These are phyloP conservation scores for Phytomonas francai DNA, from an alignment of 208 protist genomes.

Conservation along the genomic window DNA sequence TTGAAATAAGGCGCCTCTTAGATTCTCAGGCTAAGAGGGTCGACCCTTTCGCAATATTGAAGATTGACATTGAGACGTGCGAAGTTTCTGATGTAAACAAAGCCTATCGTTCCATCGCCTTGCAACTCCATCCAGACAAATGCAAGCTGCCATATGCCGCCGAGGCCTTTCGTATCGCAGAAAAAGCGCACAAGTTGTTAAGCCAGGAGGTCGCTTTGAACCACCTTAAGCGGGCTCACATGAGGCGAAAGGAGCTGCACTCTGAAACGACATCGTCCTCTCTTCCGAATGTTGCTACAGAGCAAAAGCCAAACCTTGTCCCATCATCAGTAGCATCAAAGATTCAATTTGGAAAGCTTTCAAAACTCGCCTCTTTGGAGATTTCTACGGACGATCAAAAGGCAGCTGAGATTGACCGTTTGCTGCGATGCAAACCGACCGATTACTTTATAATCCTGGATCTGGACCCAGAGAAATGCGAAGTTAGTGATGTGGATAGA, in stretches of 20 bases:
- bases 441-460: conserved; percentile 78
- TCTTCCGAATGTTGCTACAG: conserved; percentile 6
- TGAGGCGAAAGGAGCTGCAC: conserved; percentile 37
- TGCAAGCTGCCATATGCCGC: conserved; percentile 61
- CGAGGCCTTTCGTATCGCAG: conserved; percentile 76
- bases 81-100: conserved; percentile 57
- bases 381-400: conserved; percentile 59
- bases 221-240: conserved; percentile 57
- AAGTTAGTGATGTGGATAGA: conserved; percentile 52
- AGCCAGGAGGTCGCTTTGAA: conserved; percentile 60
- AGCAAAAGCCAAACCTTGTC: conserved; percentile 6
- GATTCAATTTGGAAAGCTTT: conserved; percentile 31
- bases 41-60: conserved; percentile 53
- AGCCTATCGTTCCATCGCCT: conserved; percentile 61
- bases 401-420: conserved; percentile 64
- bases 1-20: conserved; percentile 61
- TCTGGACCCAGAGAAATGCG: conserved; percentile 55
- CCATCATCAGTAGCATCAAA: conserved; percentile 4
- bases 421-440: conserved; percentile 57
- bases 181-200: conserved; percentile 75
- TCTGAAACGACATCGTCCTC: conserved; percentile 19
- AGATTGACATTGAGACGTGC: conserved; percentile 53
- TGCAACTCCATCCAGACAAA: conserved; percentile 88
- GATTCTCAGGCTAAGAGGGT: conserved; percentile 28
- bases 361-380: conserved; percentile 24